These are phyloP conservation scores for Vitis riparia DNA, from an alignment of 164 flowering plant species.

Conservation along the genomic window DNA sequence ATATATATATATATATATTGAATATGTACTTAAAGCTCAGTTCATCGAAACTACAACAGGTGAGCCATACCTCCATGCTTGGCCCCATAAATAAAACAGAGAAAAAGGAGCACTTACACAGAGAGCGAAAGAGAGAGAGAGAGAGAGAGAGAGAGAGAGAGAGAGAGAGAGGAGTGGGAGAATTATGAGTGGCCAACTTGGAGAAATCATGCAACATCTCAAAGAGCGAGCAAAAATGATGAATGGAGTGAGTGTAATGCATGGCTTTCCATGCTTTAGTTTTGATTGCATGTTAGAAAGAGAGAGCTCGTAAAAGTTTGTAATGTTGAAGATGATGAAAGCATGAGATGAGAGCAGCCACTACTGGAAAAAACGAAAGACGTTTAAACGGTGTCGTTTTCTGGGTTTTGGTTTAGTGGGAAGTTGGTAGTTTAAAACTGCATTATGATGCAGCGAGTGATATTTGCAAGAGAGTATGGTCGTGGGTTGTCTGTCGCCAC, in stretches of 20 bases:
- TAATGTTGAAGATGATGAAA: neutral
- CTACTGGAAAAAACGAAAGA: neutral
- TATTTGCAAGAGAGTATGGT: no score
- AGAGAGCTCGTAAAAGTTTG: neutral
- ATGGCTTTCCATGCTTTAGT: neutral
- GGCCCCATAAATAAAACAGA: no score
- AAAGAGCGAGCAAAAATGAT: neutral
- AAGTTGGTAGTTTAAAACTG: neutral
- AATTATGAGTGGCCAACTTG: conserved; percentile 8
- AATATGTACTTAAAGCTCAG: no score
- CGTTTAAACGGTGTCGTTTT: neutral
- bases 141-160: neutral
- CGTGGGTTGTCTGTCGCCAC: no score
- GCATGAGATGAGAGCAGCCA: neutral
- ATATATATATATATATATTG: no score
- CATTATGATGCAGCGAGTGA: neutral
- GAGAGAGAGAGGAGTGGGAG: neutral
- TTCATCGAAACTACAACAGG: no score
- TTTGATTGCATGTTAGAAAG: conserved; percentile 7
- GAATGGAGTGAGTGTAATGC: no score
- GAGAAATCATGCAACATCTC: neutral
- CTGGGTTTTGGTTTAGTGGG: neutral
- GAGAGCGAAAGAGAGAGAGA: neutral
- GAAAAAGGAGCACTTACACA: neutral
- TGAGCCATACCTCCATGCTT: no score